Evolutionary conservation across 176 grass and related monocot species (phyloP), one percentile per base, ranked within the genome.

Genomic region (Areca catechu): DNA sequence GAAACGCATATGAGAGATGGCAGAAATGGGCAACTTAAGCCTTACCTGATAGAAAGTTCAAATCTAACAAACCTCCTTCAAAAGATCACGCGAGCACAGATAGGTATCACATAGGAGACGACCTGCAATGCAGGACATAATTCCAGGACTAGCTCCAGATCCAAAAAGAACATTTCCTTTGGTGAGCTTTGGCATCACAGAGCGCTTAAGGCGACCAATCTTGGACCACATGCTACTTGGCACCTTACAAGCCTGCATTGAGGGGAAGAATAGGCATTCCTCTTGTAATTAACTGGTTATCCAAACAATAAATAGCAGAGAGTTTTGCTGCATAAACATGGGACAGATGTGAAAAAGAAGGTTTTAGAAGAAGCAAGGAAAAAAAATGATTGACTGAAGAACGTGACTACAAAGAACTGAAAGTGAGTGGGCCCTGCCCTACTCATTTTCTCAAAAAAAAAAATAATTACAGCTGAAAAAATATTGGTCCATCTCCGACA

Each of bases 71-170:
- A 97, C 92, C 76, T 89, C 92, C 75, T 74, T 88, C 59, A 98
- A 70, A 70, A 98, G 93, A 66, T 98, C 87, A 7, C 87, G 80
- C 66, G 93, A 84, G 54, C 87, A 91, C 80, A 98, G 77, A 65
- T 98, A 98, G 9, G 93, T 98, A 79, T 98, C 93, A 67, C 93
- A 98, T 50, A 98, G 72, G 51, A 98, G 80, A 74, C 93, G 86
- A 22, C 93, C 93, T 62, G 93, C 87, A 78, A 98, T 78, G 57
- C 93, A 98, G 37, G 86, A 91, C 84, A 98, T 92, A 65, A 98
- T 92, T 80, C 93, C 93, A 60, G 63, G 87, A 65, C 87, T 98
- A 70, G 93, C 87, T 58, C 93, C 93, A 54, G 87, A 98, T 69
- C 93, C 93, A 80, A 92, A 98, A 60, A 85, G 68, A 48, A 78